Evolutionary conservation across 495 filamentous ascomycete genomes (phyloP).

Genomic region (Entonaema liquescens): DNA sequence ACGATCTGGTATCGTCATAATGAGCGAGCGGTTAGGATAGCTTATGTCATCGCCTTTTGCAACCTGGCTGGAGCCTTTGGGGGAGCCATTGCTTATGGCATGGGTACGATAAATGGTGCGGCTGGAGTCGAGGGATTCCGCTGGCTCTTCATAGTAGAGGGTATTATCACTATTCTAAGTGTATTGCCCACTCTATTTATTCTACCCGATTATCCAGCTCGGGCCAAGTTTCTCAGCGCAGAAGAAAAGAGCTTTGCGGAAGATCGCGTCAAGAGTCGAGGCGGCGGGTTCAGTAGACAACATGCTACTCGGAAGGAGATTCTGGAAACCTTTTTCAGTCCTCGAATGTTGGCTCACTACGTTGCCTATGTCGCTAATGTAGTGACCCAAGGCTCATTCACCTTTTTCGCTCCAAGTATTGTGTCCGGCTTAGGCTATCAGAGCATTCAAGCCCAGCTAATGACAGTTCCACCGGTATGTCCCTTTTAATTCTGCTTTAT

Average conservation of each 20-base stretch:
- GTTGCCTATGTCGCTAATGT: conserved; percentile 68
- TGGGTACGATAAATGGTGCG: conserved; percentile 32
- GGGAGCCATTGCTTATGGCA: conserved; percentile 51
- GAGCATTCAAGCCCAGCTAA: conserved; percentile 69
- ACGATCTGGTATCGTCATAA: conserved; percentile 60
- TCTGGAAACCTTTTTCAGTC: conserved; percentile 68
- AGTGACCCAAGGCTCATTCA: conserved; percentile 82
- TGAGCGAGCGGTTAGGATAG: conserved; percentile 57
- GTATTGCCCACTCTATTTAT: conserved; percentile 48
- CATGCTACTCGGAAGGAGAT: conserved; percentile 65
- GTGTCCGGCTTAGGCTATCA: conserved; percentile 75
- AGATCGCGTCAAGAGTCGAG: conserved; percentile 64
- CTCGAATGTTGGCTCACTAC: conserved; percentile 73
- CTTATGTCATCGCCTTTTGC: conserved; percentile 57
- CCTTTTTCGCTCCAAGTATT: conserved; percentile 81
- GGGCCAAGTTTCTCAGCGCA: conserved; percentile 71
- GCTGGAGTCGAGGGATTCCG: conserved; percentile 39
- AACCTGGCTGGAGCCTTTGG: conserved; percentile 60
- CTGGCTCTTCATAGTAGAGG: conserved; percentile 41
- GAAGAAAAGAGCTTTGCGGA: conserved; percentile 68
- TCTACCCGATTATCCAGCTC: conserved; percentile 79
- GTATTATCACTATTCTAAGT: conserved; percentile 24
- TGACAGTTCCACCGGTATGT: conserved; percentile 77
- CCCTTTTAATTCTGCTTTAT: neutral
- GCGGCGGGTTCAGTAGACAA: conserved; percentile 69